Base-by-base conservation (phyloP, 805 yeast species). In the Wickerhamomyces tratensis region DNA sequence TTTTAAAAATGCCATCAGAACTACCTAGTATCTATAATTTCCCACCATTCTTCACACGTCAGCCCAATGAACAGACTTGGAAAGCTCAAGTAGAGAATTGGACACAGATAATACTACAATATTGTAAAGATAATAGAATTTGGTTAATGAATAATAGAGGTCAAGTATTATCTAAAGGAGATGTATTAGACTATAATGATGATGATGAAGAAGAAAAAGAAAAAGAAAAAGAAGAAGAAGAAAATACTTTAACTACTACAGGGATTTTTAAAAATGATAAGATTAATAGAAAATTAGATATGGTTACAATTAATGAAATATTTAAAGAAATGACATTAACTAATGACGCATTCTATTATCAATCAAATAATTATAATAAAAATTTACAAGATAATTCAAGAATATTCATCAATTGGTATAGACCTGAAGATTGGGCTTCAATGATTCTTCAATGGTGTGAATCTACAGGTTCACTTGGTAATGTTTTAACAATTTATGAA, bases 31-130 rank as follows among this genome's bases (percentile, higher is more conserved):
- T 81, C 15, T 78, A 79, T 53, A 68, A 76, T 35, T 91, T 88
- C 60, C 97, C 97, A 6, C 98, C 98, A 0, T 77, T 91, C 50
- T 91, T 79, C 64, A 93, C 98, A 8, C 72, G 77, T 46, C 98
- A 91, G 62, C 88, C 93, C 25, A 89, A 91, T 52, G 73, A 79
- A 34, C 77, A 84, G 10, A 82, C 93, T 2, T 76, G 85, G 66
- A 71, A 73, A 30, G 79, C 86, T 10, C 98, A 91, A 61, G 63
- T 83, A 13, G 70, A 71, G n/a, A 76, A 83, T 42, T 91, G 98
- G 98, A 64, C 70, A 27, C 67, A 73, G 37, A 61, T 91, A 27
- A 64, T 91, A 0, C 58, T 82, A 9, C 66, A 68, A 6, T 85
- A 76, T 51, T 81, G 94, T 51, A 68, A 74, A 48, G 64, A 59